These are phyloP conservation scores for Chytriomyces confervae DNA, from an alignment of 192 early-diverging fungal species.

Conservation along the genomic window DNA sequence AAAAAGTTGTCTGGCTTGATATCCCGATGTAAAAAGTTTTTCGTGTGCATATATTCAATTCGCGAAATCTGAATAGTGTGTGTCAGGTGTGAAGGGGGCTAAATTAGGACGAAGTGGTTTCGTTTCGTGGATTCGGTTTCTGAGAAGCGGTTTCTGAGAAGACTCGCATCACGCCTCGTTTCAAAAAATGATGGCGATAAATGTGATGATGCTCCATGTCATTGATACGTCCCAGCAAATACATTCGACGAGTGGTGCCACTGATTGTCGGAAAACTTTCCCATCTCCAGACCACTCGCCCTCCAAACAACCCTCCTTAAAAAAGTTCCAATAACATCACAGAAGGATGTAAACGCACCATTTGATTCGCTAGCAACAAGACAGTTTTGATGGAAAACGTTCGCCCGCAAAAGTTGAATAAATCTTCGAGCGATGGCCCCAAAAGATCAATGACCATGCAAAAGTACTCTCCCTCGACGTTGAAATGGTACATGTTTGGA, in stretches of 20 bases:
- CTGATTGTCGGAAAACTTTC: not conserved
- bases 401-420: slow-evolving; percentile 68
- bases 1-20: slow-evolving; percentile 70
- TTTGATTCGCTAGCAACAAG: slow-evolving; percentile 64
- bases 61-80: slow-evolving; percentile 54
- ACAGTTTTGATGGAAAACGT: slow-evolving; percentile 69
- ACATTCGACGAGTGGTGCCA: not conserved
- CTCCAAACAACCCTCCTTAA: not conserved
- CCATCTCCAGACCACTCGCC: not conserved
- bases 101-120: too few relatives aligned
- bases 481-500: slow-evolving; percentile 91
- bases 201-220: too few relatives aligned
- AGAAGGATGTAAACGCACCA: slow-evolving; percentile 42
- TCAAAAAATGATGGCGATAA: not conserved
- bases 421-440: slow-evolving; percentile 63
- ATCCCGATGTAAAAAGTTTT: slow-evolving; percentile 70
- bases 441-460: slow-evolving; percentile 70
- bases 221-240: not conserved
- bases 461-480: slow-evolving; percentile 63
- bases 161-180: not conserved
- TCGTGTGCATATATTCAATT: slow-evolving; percentile 68
- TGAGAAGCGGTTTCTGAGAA: not conserved
- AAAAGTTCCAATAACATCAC: not conserved
- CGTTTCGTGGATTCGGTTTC: not conserved
- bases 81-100: not conserved